Evolutionary conservation across 164 flowering plant species (phyloP).

Genomic region (Vitis labrusca): DNA sequence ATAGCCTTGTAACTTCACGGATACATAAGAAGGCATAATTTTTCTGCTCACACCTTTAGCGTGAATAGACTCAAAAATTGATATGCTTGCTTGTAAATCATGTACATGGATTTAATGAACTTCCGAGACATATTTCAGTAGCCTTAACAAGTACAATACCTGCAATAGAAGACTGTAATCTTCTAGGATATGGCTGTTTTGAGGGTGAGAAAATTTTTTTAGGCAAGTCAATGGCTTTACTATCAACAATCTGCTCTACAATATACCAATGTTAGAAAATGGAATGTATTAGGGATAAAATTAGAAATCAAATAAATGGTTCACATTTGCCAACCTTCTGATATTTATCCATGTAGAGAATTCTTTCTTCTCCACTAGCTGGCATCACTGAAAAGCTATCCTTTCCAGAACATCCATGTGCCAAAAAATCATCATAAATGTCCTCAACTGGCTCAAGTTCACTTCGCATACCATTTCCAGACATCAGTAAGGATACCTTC

Average conservation of each 20-base stretch:
- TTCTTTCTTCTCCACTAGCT: slow-evolving; percentile 2
- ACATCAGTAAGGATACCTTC: not conserved
- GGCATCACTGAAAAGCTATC: not conserved
- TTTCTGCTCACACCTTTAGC: not conserved
- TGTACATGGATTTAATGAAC: no score
- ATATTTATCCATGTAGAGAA: not conserved
- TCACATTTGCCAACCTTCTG: not conserved
- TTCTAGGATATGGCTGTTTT: slow-evolving; percentile 16
- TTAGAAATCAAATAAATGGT: not conserved
- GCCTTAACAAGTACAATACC: slow-evolving; percentile 10
- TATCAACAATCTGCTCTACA: slow-evolving; percentile 22
- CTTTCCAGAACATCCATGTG: not conserved
- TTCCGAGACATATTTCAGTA: not conserved
- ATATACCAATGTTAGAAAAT: no score
- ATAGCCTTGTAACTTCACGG: no score
- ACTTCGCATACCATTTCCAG: slow-evolving; percentile 5
- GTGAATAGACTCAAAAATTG: not conserved
- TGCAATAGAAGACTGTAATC: slow-evolving; percentile 11
- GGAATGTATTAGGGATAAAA: not conserved
- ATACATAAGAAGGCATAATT: not conserved
- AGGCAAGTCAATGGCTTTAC: slow-evolving; percentile 6
- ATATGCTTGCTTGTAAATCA: no score
- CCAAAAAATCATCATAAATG: not conserved
- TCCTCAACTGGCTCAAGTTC: slow-evolving; percentile 11
- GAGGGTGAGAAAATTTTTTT: slow-evolving; percentile 11